Base-by-base conservation (phyloP, 2,329 filamentous ascomycete species). In the Aspergillus costaricaensis region DNA sequence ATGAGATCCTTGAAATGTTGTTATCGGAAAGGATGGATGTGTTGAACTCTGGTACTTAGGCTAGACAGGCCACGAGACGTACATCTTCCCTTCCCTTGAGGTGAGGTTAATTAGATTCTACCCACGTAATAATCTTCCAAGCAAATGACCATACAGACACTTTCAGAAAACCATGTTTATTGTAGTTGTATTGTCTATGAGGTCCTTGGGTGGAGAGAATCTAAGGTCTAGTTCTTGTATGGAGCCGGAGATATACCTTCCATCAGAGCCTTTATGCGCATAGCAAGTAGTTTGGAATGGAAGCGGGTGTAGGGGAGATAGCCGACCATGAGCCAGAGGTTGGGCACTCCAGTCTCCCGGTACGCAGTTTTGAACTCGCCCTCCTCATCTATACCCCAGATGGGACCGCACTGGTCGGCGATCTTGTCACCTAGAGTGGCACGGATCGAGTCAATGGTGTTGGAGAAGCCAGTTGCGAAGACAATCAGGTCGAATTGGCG, bases 251-350 rank as follows among this genome's bases (percentile, higher is more conserved):
- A 48, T 39, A 61, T 43, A 5, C 59, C 59, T 55, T 61, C 54
- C 48, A 62, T 59, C 8, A 70, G 38, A n/a, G 70, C 73, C 64
- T 76, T 74, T 41, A 76, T 38, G 2, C 72, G 67, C 66, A 77
- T 52, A 19, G 74, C 74, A 32, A 77, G 58, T n/a, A 70, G 48
- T 59, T 71, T 75, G 3, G 75, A 77, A 54, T 70, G 68, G 61
- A 72, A 77, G 6, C 75, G 69, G 36, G 71, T 74, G 54, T 70
- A 65, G 7, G 71, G 72, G 41, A 78, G 68, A 61, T 67, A 74
- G 2, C 76, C 76, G 47, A 74, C 75, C 68, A 77, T 72, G 55
- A 77, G 68, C 76, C 76, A 78, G 30, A 78, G 65, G 30, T 73
- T 72, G 3, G 68, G 68, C 17, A 76, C 74, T 2, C 75, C 76